These are phyloP conservation scores for Melaleuca alternifolia DNA, from an alignment of 345 rosid species.

Conservation along the genomic window DNA sequence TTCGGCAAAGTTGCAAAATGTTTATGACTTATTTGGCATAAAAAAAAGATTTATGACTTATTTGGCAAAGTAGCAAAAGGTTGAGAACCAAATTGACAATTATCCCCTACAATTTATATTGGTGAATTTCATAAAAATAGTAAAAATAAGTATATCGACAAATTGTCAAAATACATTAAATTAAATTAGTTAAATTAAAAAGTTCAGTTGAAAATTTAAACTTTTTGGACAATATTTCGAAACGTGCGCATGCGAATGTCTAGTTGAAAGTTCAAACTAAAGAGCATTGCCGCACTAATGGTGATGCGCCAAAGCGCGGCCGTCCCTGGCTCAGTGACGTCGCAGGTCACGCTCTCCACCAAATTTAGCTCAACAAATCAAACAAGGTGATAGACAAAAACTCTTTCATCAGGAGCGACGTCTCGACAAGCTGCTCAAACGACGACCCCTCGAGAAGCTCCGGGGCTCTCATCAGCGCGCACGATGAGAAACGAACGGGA, in stretches of 20 bases:
- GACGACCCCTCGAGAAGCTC: neutral
- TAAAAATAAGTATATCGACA: too few relatives aligned
- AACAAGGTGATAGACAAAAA: neutral
- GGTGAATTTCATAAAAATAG: too few relatives aligned
- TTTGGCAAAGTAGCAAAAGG: neutral
- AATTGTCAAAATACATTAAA: too few relatives aligned
- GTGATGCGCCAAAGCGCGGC: neutral
- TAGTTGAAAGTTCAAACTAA: neutral
- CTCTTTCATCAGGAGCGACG: neutral
- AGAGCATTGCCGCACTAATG: neutral
- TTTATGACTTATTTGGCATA: too few relatives aligned
- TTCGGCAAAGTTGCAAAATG: too few relatives aligned
- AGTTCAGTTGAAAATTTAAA: neutral
- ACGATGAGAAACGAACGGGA: neutral
- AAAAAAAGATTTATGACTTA: too few relatives aligned
- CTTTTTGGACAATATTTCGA: too few relatives aligned
- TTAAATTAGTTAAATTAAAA: neutral
- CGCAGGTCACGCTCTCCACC: neutral
- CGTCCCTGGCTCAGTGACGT: neutral
- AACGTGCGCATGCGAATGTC: neutral
- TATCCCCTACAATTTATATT: too few relatives aligned
- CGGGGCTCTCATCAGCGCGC: neutral
- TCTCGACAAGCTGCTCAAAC: neutral
- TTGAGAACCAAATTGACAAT: too few relatives aligned
- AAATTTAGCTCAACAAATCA: neutral